A percentile compares a stretch with the other conserved stretches of the same genome.
These are phyloP conservation scores for Cryptococcus neoformans DNA, from an alignment of 1,284 basidiomycete species.

Conservation along the genomic window DNA sequence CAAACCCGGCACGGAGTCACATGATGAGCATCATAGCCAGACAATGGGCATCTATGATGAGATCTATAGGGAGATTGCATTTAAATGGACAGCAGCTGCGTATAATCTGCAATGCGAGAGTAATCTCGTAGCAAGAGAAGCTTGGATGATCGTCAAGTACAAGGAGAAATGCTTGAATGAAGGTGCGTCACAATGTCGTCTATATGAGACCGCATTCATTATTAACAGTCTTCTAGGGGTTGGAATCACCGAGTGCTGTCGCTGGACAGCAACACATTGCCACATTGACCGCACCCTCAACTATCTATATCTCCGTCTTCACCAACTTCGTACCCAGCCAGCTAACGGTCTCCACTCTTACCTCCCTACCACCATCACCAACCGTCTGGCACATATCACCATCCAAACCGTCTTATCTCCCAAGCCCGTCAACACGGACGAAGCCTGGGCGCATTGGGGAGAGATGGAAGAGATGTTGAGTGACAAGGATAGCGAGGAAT, in stretches of 20 bases:
- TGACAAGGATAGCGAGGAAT: constrained; percentile 20
- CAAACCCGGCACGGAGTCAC: constrained; percentile 28
- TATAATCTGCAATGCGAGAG: constrained; percentile 80
- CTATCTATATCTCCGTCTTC: constrained; percentile 55
- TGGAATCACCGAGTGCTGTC: constrained; percentile 32
- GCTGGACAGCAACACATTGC: constrained; percentile 55
- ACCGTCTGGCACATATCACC: constrained; percentile 69
- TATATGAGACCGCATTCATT: background rate
- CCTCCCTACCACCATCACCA: constrained; percentile 63
- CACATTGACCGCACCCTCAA: constrained; percentile 73
- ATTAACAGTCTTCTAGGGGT: constrained; percentile 19
- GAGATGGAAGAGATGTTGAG: constrained; percentile 52
- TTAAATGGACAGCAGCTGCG: constrained; percentile 81
- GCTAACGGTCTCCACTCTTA: constrained; percentile 56
- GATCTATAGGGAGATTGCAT: constrained; percentile 76
- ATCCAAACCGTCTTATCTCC: constrained; percentile 79
- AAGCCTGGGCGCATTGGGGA: constrained; percentile 56
- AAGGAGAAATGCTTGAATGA: constrained; percentile 58
- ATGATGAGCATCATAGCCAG: constrained; percentile 17
- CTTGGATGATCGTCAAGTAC: constrained; percentile 62
- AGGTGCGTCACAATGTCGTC: constrained; percentile 22
- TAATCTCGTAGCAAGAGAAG: constrained; percentile 76
- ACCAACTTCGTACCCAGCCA: constrained; percentile 53
- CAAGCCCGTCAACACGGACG: constrained; percentile 56
- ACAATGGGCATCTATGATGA: constrained; percentile 56